Percentiles rank a stretch among this genome's conserved stretches.
Evolutionary conservation across 257 asterid species (phyloP).

Genomic region (Fraxinus anomala): DNA sequence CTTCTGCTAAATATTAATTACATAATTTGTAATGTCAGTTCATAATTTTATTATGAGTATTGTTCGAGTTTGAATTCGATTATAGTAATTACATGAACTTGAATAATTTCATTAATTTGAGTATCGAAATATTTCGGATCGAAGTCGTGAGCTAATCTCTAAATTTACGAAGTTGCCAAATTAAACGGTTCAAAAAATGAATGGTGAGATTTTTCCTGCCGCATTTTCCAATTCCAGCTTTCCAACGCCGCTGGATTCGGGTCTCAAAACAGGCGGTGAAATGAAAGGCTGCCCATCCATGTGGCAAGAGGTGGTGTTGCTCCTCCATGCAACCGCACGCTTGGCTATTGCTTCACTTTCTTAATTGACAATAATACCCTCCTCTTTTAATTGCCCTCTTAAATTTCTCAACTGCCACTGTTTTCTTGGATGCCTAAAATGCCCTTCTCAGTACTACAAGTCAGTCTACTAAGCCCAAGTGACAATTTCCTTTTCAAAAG

Average conservation of each 20-base stretch:
- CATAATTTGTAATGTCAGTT: too few species aligned
- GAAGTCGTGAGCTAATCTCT: too few species aligned
- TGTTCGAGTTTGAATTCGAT: too few species aligned
- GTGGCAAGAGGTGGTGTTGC: not conserved
- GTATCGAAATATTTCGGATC: too few species aligned
- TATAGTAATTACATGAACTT: too few species aligned
- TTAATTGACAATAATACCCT: conserved; percentile 20
- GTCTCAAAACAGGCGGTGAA: not conserved
- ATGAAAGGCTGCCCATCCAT: not conserved
- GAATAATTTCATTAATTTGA: too few species aligned
- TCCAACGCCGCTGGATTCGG: not conserved
- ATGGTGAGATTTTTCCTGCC: too few species aligned
- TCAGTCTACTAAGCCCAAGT: not conserved
- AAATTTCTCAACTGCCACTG: not conserved
- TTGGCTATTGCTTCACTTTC: conserved; percentile 28
- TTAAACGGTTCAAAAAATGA: too few species aligned
- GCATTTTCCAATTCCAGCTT: not conserved
- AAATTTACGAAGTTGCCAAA: too few species aligned
- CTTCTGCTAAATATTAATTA: too few species aligned
- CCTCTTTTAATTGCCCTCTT: not conserved
- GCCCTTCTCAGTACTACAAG: conserved; percentile 7
- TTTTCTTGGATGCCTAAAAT: conserved; percentile 15
- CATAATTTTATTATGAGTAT: too few species aligned
- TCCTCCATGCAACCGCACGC: conserved; percentile 58
- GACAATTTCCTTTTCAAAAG: too few species aligned